Conservation (phyloP, 2,329 filamentous ascomycete genomes). For the Hypocreales sp. region DNA sequence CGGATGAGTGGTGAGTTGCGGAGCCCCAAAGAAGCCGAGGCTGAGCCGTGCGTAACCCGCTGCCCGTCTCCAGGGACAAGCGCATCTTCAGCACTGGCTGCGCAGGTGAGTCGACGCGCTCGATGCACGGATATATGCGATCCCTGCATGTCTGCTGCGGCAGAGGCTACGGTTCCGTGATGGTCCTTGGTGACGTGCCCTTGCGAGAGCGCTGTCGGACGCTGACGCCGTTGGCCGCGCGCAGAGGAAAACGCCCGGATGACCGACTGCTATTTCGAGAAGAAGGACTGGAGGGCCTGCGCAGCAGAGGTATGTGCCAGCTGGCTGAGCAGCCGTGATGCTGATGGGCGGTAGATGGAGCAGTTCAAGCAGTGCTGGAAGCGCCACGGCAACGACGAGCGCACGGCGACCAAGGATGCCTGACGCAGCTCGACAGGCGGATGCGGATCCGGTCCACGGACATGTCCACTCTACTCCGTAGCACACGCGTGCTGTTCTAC, state of each 20-base stretch:
- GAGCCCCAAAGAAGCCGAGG: constrained; percentile 11
- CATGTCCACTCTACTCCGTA: too few species aligned
- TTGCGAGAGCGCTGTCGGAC: not conserved
- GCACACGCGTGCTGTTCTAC: too few species aligned
- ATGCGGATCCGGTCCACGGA: too few species aligned
- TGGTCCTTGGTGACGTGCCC: too few species aligned
- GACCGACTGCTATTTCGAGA: constrained; percentile 92
- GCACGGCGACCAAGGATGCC: constrained; percentile 63
- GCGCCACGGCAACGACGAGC: constrained; percentile 67
- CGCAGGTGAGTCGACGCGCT: constrained; percentile 41
- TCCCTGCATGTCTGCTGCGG: too few species aligned
- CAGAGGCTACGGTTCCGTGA: too few species aligned
- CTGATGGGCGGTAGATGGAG: constrained; percentile 83
- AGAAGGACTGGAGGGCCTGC: constrained; percentile 89
- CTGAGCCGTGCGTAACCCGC: constrained; percentile 5
- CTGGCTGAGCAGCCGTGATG: too few species aligned
- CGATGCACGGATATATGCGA: too few species aligned
- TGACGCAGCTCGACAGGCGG: too few species aligned
- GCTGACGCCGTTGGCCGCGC: constrained; percentile 1
- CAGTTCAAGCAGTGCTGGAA: constrained; percentile 87
- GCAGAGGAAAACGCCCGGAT: constrained; percentile 75
- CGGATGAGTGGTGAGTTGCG: constrained; percentile 72
- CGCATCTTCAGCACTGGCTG: constrained; percentile 95
- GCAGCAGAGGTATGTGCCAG: constrained; percentile 76
- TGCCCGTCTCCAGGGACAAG: constrained; percentile 58